Conservation (phyloP, 2,329 filamentous ascomycete species). For the Colletotrichum orchidophilum region DNA sequence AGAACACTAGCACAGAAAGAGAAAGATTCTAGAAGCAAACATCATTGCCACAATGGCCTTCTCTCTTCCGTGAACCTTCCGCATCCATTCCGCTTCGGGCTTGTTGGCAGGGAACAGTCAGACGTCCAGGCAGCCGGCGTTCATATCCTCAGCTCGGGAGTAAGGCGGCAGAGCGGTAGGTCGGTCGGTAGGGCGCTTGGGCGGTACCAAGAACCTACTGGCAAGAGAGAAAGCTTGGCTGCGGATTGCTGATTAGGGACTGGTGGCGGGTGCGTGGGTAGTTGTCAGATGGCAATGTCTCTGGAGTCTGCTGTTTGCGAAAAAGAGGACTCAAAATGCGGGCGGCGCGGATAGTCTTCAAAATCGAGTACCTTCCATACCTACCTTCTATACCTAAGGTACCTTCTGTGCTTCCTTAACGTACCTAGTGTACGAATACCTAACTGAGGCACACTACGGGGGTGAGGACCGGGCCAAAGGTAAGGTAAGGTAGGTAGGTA, state of each 20-base stretch:
- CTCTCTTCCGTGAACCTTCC: not conserved
- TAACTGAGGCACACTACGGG: no score
- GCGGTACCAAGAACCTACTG: not conserved
- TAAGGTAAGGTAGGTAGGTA: not conserved
- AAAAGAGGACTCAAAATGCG: not conserved
- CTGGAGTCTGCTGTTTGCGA: not conserved
- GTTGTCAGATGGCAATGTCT: not conserved
- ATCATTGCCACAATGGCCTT: not conserved
- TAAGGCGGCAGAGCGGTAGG: not conserved
- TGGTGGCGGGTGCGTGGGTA: not conserved
- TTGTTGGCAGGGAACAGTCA: not conserved
- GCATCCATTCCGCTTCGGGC: not conserved
- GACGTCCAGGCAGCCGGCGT: not conserved
- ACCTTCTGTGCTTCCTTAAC: no score
- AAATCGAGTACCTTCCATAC: no score
- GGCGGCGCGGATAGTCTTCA: no score
- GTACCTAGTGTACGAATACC: no score
- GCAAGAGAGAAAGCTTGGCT: not conserved
- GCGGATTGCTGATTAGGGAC: not conserved
- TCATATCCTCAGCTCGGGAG: not conserved
- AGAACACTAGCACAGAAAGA: constrained; percentile 1
- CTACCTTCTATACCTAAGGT: no score
- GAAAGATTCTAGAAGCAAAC: constrained; percentile 30
- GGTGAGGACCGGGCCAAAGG: no score
- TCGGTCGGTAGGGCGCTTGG: not conserved